phyloP scores from a whole-genome alignment of 768 basidiomycete genomes.

The Leccinum fibrillosum region DNA sequence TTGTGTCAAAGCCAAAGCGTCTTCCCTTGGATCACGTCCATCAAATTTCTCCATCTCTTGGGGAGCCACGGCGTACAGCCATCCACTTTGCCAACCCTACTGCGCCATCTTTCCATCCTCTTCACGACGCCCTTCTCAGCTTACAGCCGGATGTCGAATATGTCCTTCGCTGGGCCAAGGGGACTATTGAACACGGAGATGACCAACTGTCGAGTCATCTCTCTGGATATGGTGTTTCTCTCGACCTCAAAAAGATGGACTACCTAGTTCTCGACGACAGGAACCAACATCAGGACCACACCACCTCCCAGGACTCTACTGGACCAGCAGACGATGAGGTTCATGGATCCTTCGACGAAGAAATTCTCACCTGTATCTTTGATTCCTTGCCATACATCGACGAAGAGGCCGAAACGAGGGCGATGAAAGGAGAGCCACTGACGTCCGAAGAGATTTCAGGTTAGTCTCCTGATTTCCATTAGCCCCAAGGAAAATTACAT shows the following conservation, averaged over 20 bases:
- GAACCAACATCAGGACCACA: constrained; percentile 19
- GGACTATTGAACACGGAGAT: constrained; percentile 35
- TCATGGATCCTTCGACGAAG: constrained; percentile 13
- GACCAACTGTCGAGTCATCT: constrained; percentile 43
- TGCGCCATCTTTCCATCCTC: constrained; percentile 63
- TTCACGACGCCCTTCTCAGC: constrained; percentile 64
- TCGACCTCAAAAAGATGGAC: constrained; percentile 96
- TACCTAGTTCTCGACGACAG: constrained; percentile 94
- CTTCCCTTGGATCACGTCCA: constrained; percentile 79
- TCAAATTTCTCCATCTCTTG: constrained; percentile 45
- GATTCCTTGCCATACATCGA: constrained; percentile 31
- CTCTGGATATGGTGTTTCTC: constrained; percentile 86
- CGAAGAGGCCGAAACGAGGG: constrained; percentile 28
- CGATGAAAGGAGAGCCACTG: constrained; percentile 43
- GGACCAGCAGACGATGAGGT: constrained; percentile 2
- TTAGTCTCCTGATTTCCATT: constrained; percentile 27
- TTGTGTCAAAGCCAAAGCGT: constrained; percentile 31
- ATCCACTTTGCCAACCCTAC: constrained; percentile 74
- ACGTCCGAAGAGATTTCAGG: constrained; percentile 53
- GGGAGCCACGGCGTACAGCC: constrained; percentile 57
- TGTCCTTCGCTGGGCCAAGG: constrained; percentile 52
- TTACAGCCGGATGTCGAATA: constrained; percentile 59
- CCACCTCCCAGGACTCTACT: background rate
- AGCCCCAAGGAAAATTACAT: background rate
- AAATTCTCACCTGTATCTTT: constrained; percentile 26